Conservation (phyloP, 2,329 filamentous ascomycete genomes). For the Trichoderma asperellum region DNA sequence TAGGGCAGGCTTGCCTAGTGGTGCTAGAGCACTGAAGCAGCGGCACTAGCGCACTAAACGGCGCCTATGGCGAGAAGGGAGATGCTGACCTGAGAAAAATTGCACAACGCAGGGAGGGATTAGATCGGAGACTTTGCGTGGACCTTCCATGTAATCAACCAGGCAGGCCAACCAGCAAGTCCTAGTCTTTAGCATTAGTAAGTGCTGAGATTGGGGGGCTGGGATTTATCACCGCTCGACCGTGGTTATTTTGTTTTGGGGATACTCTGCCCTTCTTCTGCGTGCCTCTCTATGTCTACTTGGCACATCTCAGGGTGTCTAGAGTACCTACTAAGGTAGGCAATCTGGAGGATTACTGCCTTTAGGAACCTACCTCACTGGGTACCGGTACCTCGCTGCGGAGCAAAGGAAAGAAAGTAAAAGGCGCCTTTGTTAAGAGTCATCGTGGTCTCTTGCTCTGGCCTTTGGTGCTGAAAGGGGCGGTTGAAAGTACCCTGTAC, state of each 20-base stretch:
- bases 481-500: background rate
- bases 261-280: background rate
- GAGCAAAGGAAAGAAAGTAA: background rate
- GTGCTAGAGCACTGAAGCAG: background rate
- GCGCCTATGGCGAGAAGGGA: background rate
- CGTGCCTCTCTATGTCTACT: background rate
- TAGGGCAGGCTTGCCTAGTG: background rate
- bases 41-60: background rate
- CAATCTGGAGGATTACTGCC: too few species aligned
- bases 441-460: background rate
- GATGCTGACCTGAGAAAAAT: constrained; percentile 8
- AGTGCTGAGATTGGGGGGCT: background rate
- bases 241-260: too few species aligned
- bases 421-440: background rate
- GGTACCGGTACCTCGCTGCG: background rate
- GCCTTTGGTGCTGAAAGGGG: background rate
- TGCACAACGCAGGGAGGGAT: background rate
- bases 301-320: too few species aligned
- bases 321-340: too few species aligned
- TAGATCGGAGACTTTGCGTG: background rate
- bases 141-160: background rate
- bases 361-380: background rate
- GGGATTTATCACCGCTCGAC: background rate
- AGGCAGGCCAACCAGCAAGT: background rate
- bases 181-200: background rate